These are phyloP conservation scores for Suillus spraguei DNA, from an alignment of 768 basidiomycete genomes.

Conservation along the genomic window DNA sequence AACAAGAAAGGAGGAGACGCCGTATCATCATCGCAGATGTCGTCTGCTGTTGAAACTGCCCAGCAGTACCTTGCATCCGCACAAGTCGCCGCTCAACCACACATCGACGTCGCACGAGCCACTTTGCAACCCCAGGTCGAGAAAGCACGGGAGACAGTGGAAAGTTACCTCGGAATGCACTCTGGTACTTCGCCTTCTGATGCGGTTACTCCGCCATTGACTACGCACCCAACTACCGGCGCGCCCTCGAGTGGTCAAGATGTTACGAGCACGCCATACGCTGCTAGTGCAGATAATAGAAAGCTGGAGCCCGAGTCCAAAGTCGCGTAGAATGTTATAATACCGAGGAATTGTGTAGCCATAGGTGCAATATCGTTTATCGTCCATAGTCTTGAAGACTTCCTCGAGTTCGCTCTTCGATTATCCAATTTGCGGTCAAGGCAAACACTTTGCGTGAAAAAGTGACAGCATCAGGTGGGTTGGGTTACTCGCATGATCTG, in stretches of 20 bases:
- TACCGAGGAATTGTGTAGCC: not conserved
- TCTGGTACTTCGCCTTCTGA: constrained; percentile 12
- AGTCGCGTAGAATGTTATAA: constrained; percentile 9
- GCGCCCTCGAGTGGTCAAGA: constrained; percentile 42
- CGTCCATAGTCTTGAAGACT: not conserved
- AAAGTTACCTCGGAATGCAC: constrained; percentile 20
- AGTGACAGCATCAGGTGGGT: no score
- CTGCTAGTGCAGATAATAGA: not conserved
- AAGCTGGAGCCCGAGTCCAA: constrained; percentile 6
- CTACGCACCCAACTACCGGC: constrained; percentile 32
- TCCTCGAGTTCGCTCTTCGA: not conserved
- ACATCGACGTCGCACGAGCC: constrained; percentile 26
- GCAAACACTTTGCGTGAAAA: no score
- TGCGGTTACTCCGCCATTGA: constrained; percentile 14
- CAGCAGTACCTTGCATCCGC: constrained; percentile 33
- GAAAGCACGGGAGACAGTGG: constrained; percentile 22
- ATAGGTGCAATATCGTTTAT: not conserved
- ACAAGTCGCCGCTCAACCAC: constrained; percentile 25
- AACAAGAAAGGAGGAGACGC: constrained; percentile 30
- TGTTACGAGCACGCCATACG: constrained; percentile 32
- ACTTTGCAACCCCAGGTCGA: constrained; percentile 36
- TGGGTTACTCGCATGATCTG: no score
- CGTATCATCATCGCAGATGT: constrained; percentile 32
- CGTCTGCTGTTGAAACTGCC: constrained; percentile 33
- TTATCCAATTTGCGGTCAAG: no score